Evolutionary conservation across 352 stramenopile genomes (phyloP).

Genomic region (Phytophthora megakarya): DNA sequence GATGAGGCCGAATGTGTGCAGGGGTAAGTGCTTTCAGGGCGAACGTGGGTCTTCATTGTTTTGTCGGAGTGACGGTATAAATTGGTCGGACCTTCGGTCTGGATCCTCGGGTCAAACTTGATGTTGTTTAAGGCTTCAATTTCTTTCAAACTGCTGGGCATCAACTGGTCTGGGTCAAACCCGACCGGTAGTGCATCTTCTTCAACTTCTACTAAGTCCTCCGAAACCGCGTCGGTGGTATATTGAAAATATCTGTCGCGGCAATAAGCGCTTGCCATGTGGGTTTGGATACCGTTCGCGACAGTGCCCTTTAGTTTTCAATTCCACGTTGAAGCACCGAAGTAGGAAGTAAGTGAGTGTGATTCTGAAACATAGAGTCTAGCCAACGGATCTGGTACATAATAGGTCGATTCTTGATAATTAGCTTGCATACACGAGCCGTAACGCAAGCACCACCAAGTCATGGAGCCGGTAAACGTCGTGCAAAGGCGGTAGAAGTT

Average conservation of each 20-base stretch:
- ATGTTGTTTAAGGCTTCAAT: conserved; percentile 12
- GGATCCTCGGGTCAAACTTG: conserved; percentile 4
- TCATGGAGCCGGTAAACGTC: too few relatives aligned
- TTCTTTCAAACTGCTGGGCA: conserved; percentile 1
- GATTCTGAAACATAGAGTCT: conserved; percentile 6
- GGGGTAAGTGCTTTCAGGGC: conserved; percentile 1
- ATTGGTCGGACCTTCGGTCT: conserved; percentile 1
- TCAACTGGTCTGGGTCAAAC: conserved; percentile 7
- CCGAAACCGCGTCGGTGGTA: background rate
- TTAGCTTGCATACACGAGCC: background rate
- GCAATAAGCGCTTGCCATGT: background rate
- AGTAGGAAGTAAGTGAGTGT: background rate
- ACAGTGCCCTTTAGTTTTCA: conserved; percentile 12
- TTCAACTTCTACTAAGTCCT: conserved; percentile 6
- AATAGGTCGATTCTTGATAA: background rate
- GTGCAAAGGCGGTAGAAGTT: too few relatives aligned
- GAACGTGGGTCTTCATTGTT: background rate
- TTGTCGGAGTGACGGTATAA: conserved; percentile 8
- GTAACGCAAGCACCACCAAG: conserved; percentile 1
- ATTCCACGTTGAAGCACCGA: conserved; percentile 10
- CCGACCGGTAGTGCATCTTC: background rate
- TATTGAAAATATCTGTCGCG: background rate
- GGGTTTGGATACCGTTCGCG: background rate
- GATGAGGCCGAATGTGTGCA: conserved; percentile 16
- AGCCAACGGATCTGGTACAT: conserved; percentile 17